Evolutionary conservation across 2,329 filamentous ascomycete species (phyloP), one percentile per base, ranked within the genome.

Genomic region (Ascocoryne sarcoides): DNA sequence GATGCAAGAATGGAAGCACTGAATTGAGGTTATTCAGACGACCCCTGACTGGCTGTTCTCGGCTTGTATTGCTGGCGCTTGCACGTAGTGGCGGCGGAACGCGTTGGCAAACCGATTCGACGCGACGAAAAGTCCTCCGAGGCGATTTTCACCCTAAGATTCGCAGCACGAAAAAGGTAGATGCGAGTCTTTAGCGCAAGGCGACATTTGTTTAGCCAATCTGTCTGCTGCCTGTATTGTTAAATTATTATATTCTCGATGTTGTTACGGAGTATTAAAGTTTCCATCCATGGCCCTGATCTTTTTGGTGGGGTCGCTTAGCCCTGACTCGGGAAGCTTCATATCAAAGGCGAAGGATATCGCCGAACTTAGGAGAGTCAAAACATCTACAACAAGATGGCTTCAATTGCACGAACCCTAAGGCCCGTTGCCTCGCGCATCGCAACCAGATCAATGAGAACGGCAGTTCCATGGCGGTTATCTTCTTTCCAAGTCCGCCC

Each of bases 341-440:
- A 20, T n/a, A n/a, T n/a, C n/a, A n/a, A n/a, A n/a, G n/a, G n/a
- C n/a, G n/a, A n/a, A n/a, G n/a, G 23, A 26, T 7, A 26, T 26
- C 23, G 23, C 23, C 23, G 23, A 26, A 7, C 23, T 7, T 7
- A 26, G 7, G 12, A 26, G 21, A 37, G 40, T 28, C 32, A 15
- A 35, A 35, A 39, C 34, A 35, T 14, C 31, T 30, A 15, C 32
- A 63, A 57, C 62, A 12, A 26, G 12, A 78, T 78, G 75, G 73
- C 76, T 51, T 79, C 76, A 65, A 72, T 81, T 64, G 69, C 70
- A 57, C 69, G 73, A 56, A 50, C 55, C 54, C 46, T 62, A 54
- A 53, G 65, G 54, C 63, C 63, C 59, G 52, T 51, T 26, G 55
- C 54, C 40, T 48, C 47, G n/a, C 48, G 48, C 33, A 33, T 60